Base-by-base conservation (phyloP, 2,329 filamentous ascomycete genomes). In the Pestalotiopsis sp. region DNA sequence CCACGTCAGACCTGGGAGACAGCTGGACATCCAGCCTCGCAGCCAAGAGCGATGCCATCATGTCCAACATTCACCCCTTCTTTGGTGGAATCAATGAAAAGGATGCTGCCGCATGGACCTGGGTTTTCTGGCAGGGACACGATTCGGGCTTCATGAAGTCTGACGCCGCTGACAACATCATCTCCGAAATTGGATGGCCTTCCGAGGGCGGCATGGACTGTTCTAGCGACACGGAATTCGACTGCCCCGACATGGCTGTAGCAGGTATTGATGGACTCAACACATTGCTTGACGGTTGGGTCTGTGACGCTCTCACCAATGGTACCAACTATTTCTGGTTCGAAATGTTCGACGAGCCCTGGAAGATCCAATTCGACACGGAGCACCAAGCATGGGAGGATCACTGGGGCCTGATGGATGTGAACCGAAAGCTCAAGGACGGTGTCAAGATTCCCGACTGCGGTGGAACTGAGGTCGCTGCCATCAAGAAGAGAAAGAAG, bases 321-420 rank as follows among this genome's bases (percentile, higher is more conserved):
- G 92, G 91, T 60, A 98, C 94, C 1, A 90, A 97, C 73, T 98
- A 97, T 79, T 98, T 98, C 78, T 98, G 95, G 95, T 98, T 98
- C 79, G 93, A 95, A 78, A 94, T 94, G 11, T 98, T 98, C 78
- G 95, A 98, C 78, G 95, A 98, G 85, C 94, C 94, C 2, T 98
- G 95, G 95, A 98, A 98, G 83, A 84, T 92, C 67, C 77, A 80
- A 20, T 97, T 90, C 82, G 92, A 98, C 79, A 84, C 83, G 4
- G 80, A 81, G 68, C 83, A 85, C 56, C 85, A 95, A 82, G 86
- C 92, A 66, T 98, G 95, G 95, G 95, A 98, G 83, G 93, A 97
- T 78, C 92, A 97, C 79, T 98, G 95, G 95, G 95, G 96, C 11
- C 82, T 98, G 14, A 91, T 98, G 89, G 93, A 97, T 74, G 87